phyloP scores from a whole-genome alignment of 495 filamentous ascomycete species.

The Aspergillus olivimuriae region DNA sequence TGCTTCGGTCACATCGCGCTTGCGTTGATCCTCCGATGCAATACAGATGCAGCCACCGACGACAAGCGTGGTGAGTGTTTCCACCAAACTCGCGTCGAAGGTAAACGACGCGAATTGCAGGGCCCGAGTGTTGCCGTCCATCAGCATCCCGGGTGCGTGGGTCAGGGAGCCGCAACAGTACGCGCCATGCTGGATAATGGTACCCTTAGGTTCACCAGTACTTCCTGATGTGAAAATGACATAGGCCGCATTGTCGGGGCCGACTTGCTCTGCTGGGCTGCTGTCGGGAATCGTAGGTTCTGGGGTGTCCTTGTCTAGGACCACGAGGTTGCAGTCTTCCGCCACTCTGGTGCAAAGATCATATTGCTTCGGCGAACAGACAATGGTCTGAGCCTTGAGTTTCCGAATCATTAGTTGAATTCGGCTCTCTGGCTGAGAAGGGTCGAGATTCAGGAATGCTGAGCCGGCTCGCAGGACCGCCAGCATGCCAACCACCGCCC shows the following conservation, averaged over 20 bases:
- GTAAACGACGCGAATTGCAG: constrained; percentile 57
- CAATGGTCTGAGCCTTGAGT: constrained; percentile 32
- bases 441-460: constrained; percentile 43
- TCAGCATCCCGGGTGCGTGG: constrained; percentile 33
- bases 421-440: constrained; percentile 37
- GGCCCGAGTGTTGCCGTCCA: constrained; percentile 40
- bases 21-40: constrained; percentile 39
- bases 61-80: constrained; percentile 52
- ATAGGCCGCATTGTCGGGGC: constrained; percentile 3
- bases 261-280: not conserved
- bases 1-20: constrained; percentile 19
- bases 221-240: constrained; percentile 26
- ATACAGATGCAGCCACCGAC: constrained; percentile 49
- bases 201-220: constrained; percentile 31
- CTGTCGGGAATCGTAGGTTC: not conserved
- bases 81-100: constrained; percentile 51
- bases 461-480: constrained; percentile 38
- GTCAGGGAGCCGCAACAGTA: constrained; percentile 4
- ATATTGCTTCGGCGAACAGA: constrained; percentile 31
- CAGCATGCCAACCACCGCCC: constrained; percentile 31
- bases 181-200: constrained; percentile 28
- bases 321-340: constrained; percentile 1
- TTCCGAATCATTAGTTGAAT: constrained; percentile 42
- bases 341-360: constrained; percentile 2
- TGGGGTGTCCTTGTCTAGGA: not conserved